Percentiles rank a stretch among this genome's conserved stretches.
Evolutionary conservation across 192 early-diverging fungal genomes (phyloP).

Genomic region (Pecoramyces ruminantium): DNA sequence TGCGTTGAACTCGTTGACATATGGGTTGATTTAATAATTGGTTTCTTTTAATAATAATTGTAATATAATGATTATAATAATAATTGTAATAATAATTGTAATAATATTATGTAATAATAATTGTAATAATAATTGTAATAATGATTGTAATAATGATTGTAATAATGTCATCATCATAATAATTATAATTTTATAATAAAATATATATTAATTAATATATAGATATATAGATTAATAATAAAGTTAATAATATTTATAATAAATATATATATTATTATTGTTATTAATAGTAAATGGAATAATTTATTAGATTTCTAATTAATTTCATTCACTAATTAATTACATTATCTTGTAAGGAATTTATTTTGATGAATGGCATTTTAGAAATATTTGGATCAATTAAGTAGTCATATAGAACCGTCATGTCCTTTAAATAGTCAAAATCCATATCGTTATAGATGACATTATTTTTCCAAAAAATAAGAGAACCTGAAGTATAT

Average conservation of each 20-base stretch:
- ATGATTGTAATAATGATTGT: no score
- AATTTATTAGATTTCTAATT: no score
- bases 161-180: no score
- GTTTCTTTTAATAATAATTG: background rate
- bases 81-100: no score
- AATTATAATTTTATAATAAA: no score
- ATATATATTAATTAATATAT: no score
- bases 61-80: background rate
- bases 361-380: background rate
- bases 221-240: no score
- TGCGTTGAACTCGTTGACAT: background rate
- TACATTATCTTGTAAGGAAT: background rate
- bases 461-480: background rate
- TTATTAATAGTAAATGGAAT: no score
- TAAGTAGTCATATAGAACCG: background rate
- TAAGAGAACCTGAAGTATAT: background rate
- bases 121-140: no score
- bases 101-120: no score
- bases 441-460: background rate
- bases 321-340: background rate
- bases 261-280: no score
- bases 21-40: background rate
- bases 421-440: background rate
- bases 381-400: background rate
- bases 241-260: no score